phyloP scores from a whole-genome alignment of 169 alveolate species.

The Cryptosporidium viatorum region DNA sequence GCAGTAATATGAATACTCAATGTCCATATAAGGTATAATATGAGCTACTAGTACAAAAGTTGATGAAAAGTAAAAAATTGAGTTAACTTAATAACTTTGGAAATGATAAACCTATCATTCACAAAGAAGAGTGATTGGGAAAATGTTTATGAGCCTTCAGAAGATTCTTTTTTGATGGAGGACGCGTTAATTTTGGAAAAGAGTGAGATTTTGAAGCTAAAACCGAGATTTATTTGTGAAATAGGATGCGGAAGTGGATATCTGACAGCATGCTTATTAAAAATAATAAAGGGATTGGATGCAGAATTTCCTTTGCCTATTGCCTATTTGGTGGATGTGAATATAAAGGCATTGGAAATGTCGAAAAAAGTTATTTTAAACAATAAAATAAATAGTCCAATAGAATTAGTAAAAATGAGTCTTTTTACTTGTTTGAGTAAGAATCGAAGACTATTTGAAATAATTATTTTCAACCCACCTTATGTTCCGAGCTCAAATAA shows the following conservation, averaged over 20 bases:
- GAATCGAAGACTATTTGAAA: constrained; percentile 13
- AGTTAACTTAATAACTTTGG: not conserved
- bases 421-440: constrained; percentile 7
- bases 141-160: constrained; percentile 61
- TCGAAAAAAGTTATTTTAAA: not conserved
- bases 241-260: constrained; percentile 75
- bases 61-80: not conserved
- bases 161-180: constrained; percentile 69
- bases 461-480: constrained; percentile 62
- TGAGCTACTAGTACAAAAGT: not conserved
- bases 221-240: constrained; percentile 41
- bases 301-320: not conserved
- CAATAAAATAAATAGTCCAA: not conserved
- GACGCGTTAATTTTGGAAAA: constrained; percentile 27
- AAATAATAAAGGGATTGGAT: constrained; percentile 3
- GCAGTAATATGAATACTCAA: not conserved
- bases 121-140: constrained; percentile 42
- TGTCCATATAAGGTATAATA: no score
- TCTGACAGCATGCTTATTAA: constrained; percentile 13
- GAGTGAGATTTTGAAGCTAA: not conserved
- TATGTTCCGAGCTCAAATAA: constrained; percentile 48
- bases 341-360: constrained; percentile 41
- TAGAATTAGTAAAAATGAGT: constrained; percentile 20
- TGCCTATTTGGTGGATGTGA: constrained; percentile 44
- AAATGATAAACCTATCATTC: constrained; percentile 10